Conservation (phyloP, 139 green algal species). For the Micractinium sp. region DNA sequence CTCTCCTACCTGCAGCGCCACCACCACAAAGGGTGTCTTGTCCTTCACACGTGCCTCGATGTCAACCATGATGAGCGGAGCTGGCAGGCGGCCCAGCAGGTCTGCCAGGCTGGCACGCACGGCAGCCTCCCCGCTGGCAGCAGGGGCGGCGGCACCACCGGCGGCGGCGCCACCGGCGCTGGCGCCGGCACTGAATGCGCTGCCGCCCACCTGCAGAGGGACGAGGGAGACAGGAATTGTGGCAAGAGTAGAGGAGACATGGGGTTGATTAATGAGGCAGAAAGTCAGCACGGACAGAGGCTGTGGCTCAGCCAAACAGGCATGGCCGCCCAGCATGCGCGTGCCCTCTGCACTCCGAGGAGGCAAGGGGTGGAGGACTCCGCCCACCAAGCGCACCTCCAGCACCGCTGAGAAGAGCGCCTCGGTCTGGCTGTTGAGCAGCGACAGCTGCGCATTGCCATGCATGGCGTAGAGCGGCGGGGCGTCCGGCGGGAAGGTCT, state of each 20-base stretch:
- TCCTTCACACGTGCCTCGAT: constrained; percentile 81
- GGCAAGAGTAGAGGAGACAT: neutral
- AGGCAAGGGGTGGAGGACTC: neutral
- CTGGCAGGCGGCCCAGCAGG: constrained; percentile 81
- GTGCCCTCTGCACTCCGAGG: too few relatives aligned
- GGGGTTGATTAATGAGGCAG: too few relatives aligned
- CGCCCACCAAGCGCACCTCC: constrained; percentile 29
- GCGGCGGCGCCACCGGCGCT: constrained; percentile 42
- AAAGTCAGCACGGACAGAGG: neutral
- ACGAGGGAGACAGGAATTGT: neutral
- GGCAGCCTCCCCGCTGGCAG: constrained; percentile 59
- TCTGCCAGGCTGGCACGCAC: constrained; percentile 83
- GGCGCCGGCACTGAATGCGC: neutral
- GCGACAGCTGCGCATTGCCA: constrained; percentile 91
- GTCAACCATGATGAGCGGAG: constrained; percentile 85
- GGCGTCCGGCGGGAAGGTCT: constrained; percentile 80
- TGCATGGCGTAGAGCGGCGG: constrained; percentile 88
- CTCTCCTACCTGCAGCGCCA: constrained; percentile 82
- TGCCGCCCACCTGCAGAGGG: neutral
- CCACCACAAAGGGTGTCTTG: constrained; percentile 87
- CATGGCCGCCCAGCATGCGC: too few relatives aligned
- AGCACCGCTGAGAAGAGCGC: constrained; percentile 74
- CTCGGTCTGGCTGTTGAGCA: constrained; percentile 83
- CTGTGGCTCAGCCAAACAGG: neutral
- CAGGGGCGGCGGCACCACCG: constrained; percentile 77